phyloP scores from a whole-genome alignment of 2,329 filamentous ascomycete species.

The Paramyrothecium sp. region DNA sequence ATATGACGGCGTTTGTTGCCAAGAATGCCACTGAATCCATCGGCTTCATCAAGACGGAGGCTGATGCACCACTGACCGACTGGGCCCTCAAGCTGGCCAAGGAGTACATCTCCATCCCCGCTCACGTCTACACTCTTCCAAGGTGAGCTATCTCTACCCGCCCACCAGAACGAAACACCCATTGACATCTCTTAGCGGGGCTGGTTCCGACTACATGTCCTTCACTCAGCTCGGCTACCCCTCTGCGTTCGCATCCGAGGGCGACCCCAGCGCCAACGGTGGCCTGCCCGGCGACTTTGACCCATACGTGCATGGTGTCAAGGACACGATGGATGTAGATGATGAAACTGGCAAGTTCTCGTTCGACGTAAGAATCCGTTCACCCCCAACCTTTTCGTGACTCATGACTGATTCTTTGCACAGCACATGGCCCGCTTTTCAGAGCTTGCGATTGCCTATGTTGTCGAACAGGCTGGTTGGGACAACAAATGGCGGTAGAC shows the following conservation, averaged over 20 bases:
- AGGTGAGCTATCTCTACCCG: constrained; percentile 14
- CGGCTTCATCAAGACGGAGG: constrained; percentile 34
- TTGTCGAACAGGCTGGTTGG: constrained; percentile 37
- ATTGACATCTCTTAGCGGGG: constrained; percentile 18
- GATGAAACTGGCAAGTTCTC: constrained; percentile 36
- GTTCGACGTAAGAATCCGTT: constrained; percentile 30
- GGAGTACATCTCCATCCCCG: constrained; percentile 34
- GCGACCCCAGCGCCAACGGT: constrained; percentile 28
- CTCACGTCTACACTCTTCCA: constrained; percentile 28
- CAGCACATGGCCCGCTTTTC: constrained; percentile 39
- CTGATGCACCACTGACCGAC: constrained; percentile 31
- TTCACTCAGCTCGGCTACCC: constrained; percentile 37
- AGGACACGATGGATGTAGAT: constrained; percentile 35
- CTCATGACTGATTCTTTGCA: constrained; percentile 7
- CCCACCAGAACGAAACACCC: not conserved
- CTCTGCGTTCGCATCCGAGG: constrained; percentile 35
- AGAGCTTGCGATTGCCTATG: constrained; percentile 36
- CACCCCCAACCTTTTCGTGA: not conserved
- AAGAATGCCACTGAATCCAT: constrained; percentile 36
- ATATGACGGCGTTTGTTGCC: constrained; percentile 38
- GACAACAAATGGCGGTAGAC: constrained; percentile 34
- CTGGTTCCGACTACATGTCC: constrained; percentile 40
- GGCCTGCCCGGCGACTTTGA: constrained; percentile 31
- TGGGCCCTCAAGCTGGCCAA: constrained; percentile 31
- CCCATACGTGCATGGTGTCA: constrained; percentile 33